A percentile compares a stretch with the other conserved stretches of the same genome.
phyloP scores from a whole-genome alignment of 352 stramenopile species.

The Globisporangium apiculatum region DNA sequence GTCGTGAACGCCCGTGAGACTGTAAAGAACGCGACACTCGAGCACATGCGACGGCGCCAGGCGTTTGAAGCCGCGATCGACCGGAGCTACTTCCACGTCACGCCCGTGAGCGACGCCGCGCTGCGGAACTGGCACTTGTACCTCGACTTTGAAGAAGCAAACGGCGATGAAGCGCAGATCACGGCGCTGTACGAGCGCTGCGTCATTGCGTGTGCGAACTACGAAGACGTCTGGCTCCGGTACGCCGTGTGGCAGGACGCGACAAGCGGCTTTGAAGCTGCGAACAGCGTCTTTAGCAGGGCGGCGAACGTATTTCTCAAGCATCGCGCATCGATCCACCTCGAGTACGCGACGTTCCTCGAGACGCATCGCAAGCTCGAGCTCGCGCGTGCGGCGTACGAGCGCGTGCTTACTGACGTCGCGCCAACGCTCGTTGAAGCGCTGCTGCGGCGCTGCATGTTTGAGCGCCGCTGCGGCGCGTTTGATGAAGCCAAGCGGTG shows the following conservation, averaged over 20 bases:
- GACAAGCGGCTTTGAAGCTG: conserved; percentile 45
- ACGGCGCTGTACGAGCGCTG: conserved; percentile 72
- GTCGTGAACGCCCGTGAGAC: conserved; percentile 72
- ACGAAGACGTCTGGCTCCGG: conserved; percentile 75
- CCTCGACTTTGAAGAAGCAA: conserved; percentile 69
- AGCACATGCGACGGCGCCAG: conserved; percentile 55
- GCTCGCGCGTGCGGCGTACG: conserved; percentile 40
- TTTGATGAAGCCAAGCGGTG: conserved; percentile 39
- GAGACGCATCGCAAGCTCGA: conserved; percentile 50
- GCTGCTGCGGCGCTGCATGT: conserved; percentile 62
- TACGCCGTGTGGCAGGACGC: conserved; percentile 61
- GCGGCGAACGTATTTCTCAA: conserved; percentile 67
- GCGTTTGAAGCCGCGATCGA: conserved; percentile 72
- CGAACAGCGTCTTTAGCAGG: conserved; percentile 55
- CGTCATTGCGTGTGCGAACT: conserved; percentile 78
- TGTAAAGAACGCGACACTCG: conserved; percentile 63
- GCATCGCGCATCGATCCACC: conserved; percentile 59
- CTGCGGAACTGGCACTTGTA: conserved; percentile 79
- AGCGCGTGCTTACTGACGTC: conserved; percentile 46
- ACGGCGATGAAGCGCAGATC: conserved; percentile 37
- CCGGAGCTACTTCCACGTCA: conserved; percentile 80
- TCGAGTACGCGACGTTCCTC: conserved; percentile 70
- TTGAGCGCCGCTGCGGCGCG: conserved; percentile 51
- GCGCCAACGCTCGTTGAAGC: conserved; percentile 58
- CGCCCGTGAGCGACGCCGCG: conserved; percentile 47